Percentiles rank a stretch among this genome's conserved stretches.
phyloP scores from a whole-genome alignment of 441 rosid species.

The Erysimum pusillum region DNA sequence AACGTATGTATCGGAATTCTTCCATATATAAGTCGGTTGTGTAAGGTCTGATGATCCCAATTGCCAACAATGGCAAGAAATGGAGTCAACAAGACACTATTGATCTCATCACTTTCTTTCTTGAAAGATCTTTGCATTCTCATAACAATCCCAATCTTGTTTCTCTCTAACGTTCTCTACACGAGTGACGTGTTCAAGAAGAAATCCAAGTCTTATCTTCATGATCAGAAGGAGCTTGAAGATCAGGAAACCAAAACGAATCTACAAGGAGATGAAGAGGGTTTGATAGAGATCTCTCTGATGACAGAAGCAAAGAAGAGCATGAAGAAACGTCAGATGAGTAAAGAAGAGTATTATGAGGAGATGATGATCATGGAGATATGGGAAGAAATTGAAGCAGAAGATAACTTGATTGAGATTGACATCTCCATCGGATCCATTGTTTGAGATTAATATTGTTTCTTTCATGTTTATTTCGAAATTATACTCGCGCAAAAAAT shows the following conservation, averaged over 20 bases:
- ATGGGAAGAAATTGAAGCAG: slow-evolving; percentile 60
- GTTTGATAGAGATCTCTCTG: slow-evolving; percentile 42
- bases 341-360: slow-evolving; percentile 37
- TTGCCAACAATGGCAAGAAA: slow-evolving; percentile 34
- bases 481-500: not conserved
- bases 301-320: slow-evolving; percentile 4
- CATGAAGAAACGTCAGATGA: slow-evolving; percentile 27
- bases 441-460: slow-evolving; percentile 23
- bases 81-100: slow-evolving; percentile 27
- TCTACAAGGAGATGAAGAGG: slow-evolving; percentile 40
- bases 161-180: slow-evolving; percentile 29
- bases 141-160: slow-evolving; percentile 41
- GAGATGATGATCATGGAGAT: slow-evolving; percentile 42
- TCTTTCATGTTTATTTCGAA: slow-evolving; percentile 6
- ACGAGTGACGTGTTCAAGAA: slow-evolving; percentile 20
- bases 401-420: slow-evolving; percentile 78
- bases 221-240: slow-evolving; percentile 27
- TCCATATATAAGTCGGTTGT: slow-evolving; percentile 8
- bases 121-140: slow-evolving; percentile 38
- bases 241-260: slow-evolving; percentile 28
- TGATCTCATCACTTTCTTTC: slow-evolving; percentile 38
- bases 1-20: not conserved
- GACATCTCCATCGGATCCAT: slow-evolving; percentile 72
- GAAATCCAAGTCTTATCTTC: slow-evolving; percentile 28
- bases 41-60: slow-evolving; percentile 24